These are phyloP conservation scores for Scytalidium lignicola DNA, from an alignment of 2,329 filamentous ascomycete species.

Conservation along the genomic window DNA sequence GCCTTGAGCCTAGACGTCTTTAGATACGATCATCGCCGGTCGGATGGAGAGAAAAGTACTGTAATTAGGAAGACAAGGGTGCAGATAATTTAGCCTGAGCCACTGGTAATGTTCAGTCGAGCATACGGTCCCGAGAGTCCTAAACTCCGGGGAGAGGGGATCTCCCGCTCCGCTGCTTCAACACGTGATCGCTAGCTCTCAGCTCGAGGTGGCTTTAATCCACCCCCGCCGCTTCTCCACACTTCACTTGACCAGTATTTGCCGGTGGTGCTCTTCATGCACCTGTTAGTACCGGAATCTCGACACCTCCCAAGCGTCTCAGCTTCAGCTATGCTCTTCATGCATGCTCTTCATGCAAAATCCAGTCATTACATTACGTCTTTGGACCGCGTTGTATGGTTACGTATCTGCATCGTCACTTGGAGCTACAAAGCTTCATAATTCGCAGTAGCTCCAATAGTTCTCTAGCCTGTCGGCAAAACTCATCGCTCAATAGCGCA, in stretches of 20 bases:
- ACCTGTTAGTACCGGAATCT: too few relatives aligned
- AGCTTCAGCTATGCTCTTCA: too few relatives aligned
- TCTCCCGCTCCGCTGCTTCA: not conserved
- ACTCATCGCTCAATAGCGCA: not conserved
- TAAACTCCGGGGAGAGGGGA: too few relatives aligned
- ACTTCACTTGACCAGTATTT: too few relatives aligned
- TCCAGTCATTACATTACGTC: too few relatives aligned
- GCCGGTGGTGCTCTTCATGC: too few relatives aligned
- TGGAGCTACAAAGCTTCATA: not conserved
- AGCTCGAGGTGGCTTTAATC: not conserved
- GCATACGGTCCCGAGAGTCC: not conserved
- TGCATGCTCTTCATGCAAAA: too few relatives aligned
- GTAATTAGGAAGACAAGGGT: not conserved
- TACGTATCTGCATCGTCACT: too few relatives aligned
- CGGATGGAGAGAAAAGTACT: not conserved
- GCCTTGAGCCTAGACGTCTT: not conserved
- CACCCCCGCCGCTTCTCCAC: not conserved
- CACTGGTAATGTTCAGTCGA: not conserved
- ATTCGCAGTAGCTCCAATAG: not conserved
- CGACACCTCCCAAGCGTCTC: too few relatives aligned
- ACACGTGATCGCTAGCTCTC: not conserved
- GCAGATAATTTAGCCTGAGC: not conserved
- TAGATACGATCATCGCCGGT: not conserved
- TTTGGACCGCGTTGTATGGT: too few relatives aligned
- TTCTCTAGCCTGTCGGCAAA: not conserved